Conservation (phyloP, 106 monocot species). For the Dioscorea alata region DNA sequence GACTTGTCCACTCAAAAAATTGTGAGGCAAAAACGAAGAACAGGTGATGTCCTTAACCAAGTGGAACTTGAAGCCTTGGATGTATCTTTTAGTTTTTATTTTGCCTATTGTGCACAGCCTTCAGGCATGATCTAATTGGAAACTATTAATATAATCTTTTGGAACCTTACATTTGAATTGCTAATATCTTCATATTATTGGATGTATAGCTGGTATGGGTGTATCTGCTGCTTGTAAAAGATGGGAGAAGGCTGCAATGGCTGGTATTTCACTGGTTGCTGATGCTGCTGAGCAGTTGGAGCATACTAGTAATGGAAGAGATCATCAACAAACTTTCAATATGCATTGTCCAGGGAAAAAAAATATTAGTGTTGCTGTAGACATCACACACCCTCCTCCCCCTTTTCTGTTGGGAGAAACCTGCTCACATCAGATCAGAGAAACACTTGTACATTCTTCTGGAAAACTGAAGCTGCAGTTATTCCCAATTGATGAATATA, state of each 20-base stretch:
- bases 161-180: too few species aligned
- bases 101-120: too few species aligned
- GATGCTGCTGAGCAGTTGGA: constrained; percentile 97
- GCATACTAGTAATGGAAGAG: constrained; percentile 26
- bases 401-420: constrained; percentile 6
- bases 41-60: constrained; percentile 36
- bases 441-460: constrained; percentile 27
- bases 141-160: too few species aligned
- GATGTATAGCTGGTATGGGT: constrained; percentile 32
- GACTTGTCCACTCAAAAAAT: constrained; percentile 38
- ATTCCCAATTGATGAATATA: constrained; percentile 78
- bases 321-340: constrained; percentile 12
- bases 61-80: neutral
- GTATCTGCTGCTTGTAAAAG: constrained; percentile 79
- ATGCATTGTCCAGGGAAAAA: constrained; percentile 8
- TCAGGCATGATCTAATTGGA: too few species aligned
- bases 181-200: constrained; percentile 1
- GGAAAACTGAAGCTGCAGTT: constrained; percentile 83
- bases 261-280: constrained; percentile 96
- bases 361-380: constrained; percentile 7
- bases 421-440: constrained; percentile 32
- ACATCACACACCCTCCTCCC: neutral
- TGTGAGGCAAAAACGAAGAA: constrained; percentile 55
- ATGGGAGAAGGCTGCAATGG: constrained; percentile 98
- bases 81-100: constrained; percentile 1